Base-by-base conservation (phyloP, 1,139 yeast species). In the Sugiyamaella castrensis region DNA sequence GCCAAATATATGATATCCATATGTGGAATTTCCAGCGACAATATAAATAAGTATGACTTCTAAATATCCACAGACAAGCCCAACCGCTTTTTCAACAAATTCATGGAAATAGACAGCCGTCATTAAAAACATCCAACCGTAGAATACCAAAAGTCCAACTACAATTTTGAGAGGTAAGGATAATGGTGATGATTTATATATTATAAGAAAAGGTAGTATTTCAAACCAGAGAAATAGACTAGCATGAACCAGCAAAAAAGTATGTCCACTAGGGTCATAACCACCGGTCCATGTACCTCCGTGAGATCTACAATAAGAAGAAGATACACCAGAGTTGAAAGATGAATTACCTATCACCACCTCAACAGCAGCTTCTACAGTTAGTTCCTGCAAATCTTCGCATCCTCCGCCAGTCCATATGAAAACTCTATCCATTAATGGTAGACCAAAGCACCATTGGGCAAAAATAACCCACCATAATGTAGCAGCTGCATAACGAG, bases 231-330 rank as follows among this genome's bases (percentile, higher is more conserved):
- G 63, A 54, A 84, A 79, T 59, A 87, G 70, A 13, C 87, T 79
- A 49, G 92, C 79, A 54, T 87, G 84, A 2, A 87, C 80, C 50
- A 92, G 69, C 40, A 92, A 66, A 60, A 91, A 92, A 0, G 88
- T 86, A 65, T 92, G 98, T 0, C 98, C 98, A 54, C 94, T 84
- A 11, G 98, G 96, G 69, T 92, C 98, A 63, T 88, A 96, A 0
- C 98, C 98, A 1, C 96, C 97, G 8, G 63, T 65, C 98, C 98
- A 91, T 2, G 70, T 57, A 0, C 97, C 97, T 24, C 79, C 80
- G 19, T 79, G 57, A 27, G 70, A 62, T 39, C 89, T 71, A 63
- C 97, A 89, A 5, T 71, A 69, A 38, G 73, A 72, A 13, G 86
- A 80, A 1, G 67, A 54, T 19, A 42, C 55, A 46, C 52, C 57